Conservation (phyloP, 2,329 filamentous ascomycete species). For the Exophiala oligosperma region DNA sequence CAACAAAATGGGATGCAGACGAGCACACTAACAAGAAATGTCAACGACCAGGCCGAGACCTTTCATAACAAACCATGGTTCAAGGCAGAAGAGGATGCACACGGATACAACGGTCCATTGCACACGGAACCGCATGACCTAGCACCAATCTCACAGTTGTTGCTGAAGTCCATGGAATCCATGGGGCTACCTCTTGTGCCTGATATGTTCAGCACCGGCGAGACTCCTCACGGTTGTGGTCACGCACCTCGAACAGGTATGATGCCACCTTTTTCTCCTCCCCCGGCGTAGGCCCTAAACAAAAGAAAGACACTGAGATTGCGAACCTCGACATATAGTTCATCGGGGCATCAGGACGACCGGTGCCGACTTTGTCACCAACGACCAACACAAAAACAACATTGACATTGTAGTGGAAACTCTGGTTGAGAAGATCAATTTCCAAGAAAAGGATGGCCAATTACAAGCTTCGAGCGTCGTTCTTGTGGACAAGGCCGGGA, state of each 20-base stretch:
- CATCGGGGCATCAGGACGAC: constrained; percentile 55
- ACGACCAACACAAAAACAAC: constrained; percentile 45
- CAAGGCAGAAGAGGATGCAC: constrained; percentile 47
- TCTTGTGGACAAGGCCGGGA: constrained; percentile 44
- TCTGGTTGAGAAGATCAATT: constrained; percentile 54
- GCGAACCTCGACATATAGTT: constrained; percentile 31
- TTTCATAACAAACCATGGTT: constrained; percentile 62
- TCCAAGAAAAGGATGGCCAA: constrained; percentile 35
- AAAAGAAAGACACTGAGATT: neutral
- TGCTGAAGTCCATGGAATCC: constrained; percentile 57
- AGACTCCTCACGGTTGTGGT: constrained; percentile 56
- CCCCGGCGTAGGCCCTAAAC: too few relatives aligned
- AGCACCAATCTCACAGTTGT: constrained; percentile 57
- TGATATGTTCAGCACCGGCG: constrained; percentile 60
- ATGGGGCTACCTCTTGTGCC: constrained; percentile 55
- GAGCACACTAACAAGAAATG: neutral
- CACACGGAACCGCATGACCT: constrained; percentile 60
- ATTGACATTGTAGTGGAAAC: constrained; percentile 51
- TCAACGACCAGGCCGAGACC: constrained; percentile 52
- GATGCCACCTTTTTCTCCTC: neutral
- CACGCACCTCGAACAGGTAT: constrained; percentile 51
- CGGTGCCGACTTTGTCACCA: constrained; percentile 54
- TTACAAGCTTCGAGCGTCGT: constrained; percentile 40
- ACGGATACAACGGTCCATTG: constrained; percentile 55
- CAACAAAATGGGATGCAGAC: neutral